phyloP scores from a whole-genome alignment of 768 basidiomycete species.

The Amanita molliuscula region DNA sequence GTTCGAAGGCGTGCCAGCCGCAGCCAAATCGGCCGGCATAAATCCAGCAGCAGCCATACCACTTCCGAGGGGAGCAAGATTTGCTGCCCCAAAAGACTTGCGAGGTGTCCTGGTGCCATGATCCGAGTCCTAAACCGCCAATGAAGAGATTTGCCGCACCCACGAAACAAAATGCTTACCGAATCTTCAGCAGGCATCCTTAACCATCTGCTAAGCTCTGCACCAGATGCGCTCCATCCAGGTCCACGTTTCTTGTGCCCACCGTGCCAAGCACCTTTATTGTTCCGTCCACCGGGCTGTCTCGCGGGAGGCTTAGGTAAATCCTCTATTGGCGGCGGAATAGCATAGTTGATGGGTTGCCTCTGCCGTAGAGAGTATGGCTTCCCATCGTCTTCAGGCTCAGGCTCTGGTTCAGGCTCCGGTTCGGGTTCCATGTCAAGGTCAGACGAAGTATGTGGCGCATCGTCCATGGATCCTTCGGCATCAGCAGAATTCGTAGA shows the following conservation, averaged over 20 bases:
- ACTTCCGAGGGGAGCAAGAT: constrained; percentile 39
- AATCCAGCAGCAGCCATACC: constrained; percentile 48
- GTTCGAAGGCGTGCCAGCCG: constrained; percentile 76
- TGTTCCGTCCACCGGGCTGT: constrained; percentile 19
- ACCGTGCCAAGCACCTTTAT: constrained; percentile 21
- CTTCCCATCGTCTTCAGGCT: constrained; percentile 40
- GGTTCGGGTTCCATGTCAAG: constrained; percentile 31
- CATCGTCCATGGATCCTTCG: constrained; percentile 51
- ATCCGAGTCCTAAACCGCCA: constrained; percentile 55
- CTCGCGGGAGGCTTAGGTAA: constrained; percentile 37
- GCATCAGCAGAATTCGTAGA: constrained; percentile 42
- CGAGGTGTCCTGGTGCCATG: constrained; percentile 54
- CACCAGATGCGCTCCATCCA: constrained; percentile 74
- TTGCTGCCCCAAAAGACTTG: constrained; percentile 41
- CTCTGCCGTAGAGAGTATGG: constrained; percentile 62
- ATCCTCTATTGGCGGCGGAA: constrained; percentile 75
- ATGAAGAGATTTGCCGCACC: background rate
- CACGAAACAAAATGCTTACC: constrained; percentile 22
- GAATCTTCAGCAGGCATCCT: constrained; percentile 67
- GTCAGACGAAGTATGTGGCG: constrained; percentile 34
- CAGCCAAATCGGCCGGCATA: constrained; percentile 52
- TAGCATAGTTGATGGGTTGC: constrained; percentile 66
- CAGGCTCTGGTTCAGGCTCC: constrained; percentile 33
- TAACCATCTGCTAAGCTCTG: constrained; percentile 72
- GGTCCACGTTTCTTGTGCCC: constrained; percentile 33